Evolutionary conservation across 371 early-diverging fungal species (phyloP), one percentile per base, ranked within the genome.

Genomic region (Syncephalastrum contaminatum): DNA sequence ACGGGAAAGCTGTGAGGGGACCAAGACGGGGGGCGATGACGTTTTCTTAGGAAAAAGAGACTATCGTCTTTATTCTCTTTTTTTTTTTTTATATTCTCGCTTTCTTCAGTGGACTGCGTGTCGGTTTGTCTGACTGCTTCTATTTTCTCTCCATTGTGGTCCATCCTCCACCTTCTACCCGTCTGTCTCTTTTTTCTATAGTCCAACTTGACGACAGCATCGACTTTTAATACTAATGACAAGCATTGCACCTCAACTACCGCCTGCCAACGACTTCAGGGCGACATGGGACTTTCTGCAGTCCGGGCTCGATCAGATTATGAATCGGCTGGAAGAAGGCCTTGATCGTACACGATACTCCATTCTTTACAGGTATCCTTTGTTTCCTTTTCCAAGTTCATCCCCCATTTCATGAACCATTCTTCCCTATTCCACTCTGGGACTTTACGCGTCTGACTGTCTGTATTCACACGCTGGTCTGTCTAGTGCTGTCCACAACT

Each of bases 351-450:
- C 74, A 44, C 82, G 87, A 43, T 95, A 91, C 69, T 88, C 95
- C 77, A 80, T 87, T 50, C 81, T 95, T 41, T 95, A 96, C 78
- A 94, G 95, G 91, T 89, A 83, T 16, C 19, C 30, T 14, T 53
- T 27, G 51, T 36, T n/a, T 47, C 41, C 40, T 8, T 8, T 21
- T 42, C 53, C 36, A 16, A 44, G 13, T 18, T 47, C 19, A 48
- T 43, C 42, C 41, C 0, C 7, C 24, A 21, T 24, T 24, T 4
- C 6, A 2, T 30, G 36, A 10, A 30, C 10, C 10, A 5, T 8
- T 30, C 36, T 12, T n/a, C 20, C 47, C 20, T 30, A 0, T 30
- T 30, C 2, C 36, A 30, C 12, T 30, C 36, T 30, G 36, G 36
- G 36, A 2, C 10, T 30, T 10, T 6, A 30, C 36, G 36, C 36